Conservation (phyloP, 2,329 filamentous ascomycete genomes). For the Fusarium sp. region DNA sequence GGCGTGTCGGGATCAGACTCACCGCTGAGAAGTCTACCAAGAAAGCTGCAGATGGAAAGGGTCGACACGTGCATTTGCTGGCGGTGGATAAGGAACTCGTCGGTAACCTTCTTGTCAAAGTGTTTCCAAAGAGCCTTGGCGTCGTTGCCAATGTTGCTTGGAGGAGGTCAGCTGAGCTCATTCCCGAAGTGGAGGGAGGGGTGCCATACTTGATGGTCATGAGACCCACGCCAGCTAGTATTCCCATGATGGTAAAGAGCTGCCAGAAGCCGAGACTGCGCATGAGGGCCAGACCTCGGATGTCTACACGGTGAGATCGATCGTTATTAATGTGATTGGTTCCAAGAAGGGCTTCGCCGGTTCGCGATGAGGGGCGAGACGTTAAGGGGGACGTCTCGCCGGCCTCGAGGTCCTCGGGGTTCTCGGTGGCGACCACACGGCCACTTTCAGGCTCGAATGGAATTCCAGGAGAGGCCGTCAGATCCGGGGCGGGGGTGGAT, state of each 20-base stretch:
- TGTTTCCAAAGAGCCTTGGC: constrained; percentile 89
- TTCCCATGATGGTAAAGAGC: constrained; percentile 85
- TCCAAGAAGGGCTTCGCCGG: constrained; percentile 64
- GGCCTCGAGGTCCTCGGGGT: constrained; percentile 56
- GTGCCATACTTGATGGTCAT: constrained; percentile 96
- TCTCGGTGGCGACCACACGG: constrained; percentile 42
- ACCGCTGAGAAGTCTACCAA: constrained; percentile 83
- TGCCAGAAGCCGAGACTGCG: constrained; percentile 88
- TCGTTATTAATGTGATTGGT: constrained; percentile 76
- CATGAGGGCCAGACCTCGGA: constrained; percentile 84
- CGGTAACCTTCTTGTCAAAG: constrained; percentile 78
- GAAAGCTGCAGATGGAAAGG: constrained; percentile 88
- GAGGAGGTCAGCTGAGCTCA: constrained; percentile 19
- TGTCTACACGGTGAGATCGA: constrained; percentile 87
- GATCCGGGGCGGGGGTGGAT: constrained; percentile 34
- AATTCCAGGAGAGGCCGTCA: constrained; percentile 38
- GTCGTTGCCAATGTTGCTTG: constrained; percentile 93
- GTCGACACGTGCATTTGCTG: constrained; percentile 96
- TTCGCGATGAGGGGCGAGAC: constrained; percentile 68
- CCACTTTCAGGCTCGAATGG: constrained; percentile 46
- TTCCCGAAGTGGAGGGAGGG: not conserved
- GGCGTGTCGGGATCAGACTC: constrained; percentile 44
- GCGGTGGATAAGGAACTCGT: constrained; percentile 80
- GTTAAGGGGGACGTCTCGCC: constrained; percentile 88
- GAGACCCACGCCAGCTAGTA: constrained; percentile 91